Evolutionary conservation across 164 flowering plant genomes (phyloP).

Genomic region (Umbilicus rupestris): DNA sequence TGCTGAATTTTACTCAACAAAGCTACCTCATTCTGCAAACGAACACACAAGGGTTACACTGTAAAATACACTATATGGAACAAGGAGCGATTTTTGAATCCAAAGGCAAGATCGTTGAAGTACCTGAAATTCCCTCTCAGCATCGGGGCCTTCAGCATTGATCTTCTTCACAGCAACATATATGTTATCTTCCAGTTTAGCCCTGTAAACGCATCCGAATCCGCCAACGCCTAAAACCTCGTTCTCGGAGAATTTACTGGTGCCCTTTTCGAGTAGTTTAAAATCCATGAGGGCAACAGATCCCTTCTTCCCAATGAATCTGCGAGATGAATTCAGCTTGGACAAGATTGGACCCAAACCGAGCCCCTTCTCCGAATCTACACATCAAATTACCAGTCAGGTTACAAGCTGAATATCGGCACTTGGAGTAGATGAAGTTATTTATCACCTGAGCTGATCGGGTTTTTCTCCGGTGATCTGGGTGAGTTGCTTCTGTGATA

Average conservation of each 20-base stretch:
- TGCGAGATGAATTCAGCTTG: constrained; percentile 39
- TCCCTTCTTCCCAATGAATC: constrained; percentile 40
- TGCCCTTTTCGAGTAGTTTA: constrained; percentile 55
- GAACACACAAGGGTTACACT: neutral
- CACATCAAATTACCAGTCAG: constrained; percentile 3
- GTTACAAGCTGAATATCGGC: neutral
- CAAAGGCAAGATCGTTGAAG: neutral
- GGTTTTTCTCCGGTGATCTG: too few relatives aligned
- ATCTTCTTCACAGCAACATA: constrained; percentile 67
- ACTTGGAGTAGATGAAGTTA: neutral
- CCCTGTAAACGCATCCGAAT: constrained; percentile 64
- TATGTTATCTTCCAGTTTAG: constrained; percentile 38
- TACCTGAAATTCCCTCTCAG: constrained; percentile 67
- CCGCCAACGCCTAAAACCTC: constrained; percentile 63
- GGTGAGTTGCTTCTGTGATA: neutral
- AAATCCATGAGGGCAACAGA: constrained; percentile 49
- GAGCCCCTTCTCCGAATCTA: constrained; percentile 38
- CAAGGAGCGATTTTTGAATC: neutral
- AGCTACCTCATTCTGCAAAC: constrained; percentile 72
- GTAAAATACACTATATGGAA: too few relatives aligned
- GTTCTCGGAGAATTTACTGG: constrained; percentile 50
- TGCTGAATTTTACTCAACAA: constrained; percentile 62
- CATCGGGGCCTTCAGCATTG: constrained; percentile 37
- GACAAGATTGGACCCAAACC: constrained; percentile 28
- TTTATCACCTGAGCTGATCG: too few relatives aligned